A percentile compares a stretch with the other conserved stretches of the same genome.
Evolutionary conservation across 768 basidiomycete species (phyloP).

Genomic region (Termitomyces sp.): DNA sequence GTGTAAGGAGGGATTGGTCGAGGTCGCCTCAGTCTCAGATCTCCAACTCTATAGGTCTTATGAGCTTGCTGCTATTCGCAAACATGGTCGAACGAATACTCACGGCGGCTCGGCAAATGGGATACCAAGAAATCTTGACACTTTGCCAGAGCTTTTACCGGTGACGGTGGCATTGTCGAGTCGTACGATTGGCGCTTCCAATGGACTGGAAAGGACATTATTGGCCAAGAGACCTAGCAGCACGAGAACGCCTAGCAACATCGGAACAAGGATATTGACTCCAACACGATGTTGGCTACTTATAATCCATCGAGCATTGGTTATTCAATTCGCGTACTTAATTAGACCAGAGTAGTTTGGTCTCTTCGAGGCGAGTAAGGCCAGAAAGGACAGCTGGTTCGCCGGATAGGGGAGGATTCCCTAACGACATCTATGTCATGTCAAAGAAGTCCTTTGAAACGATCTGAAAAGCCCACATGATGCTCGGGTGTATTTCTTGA

Average conservation of each 20-base stretch:
- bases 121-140: conserved; percentile 44
- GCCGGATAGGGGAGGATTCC: background rate
- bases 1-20: conserved; percentile 29
- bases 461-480: background rate
- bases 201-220: conserved; percentile 15
- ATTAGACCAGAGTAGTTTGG: background rate
- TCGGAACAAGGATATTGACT: background rate
- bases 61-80: background rate
- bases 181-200: conserved; percentile 28
- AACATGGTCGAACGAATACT: conserved; percentile 11
- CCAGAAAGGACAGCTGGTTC: background rate
- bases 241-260: background rate
- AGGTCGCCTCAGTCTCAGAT: conserved; percentile 38
- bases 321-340: background rate
- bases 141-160: conserved; percentile 28
- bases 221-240: background rate
- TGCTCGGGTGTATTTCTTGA: too few relatives aligned
- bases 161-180: conserved; percentile 41
- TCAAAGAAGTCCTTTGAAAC: background rate
- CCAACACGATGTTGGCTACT: background rate
- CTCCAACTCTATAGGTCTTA: conserved; percentile 24
- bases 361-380: background rate
- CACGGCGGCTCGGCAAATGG: conserved; percentile 55
- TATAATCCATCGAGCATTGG: background rate
- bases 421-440: background rate